A percentile compares a stretch with the other conserved stretches of the same genome.
Evolutionary conservation across 768 basidiomycete species (phyloP).

Genomic region (Lentinus tigrinus): DNA sequence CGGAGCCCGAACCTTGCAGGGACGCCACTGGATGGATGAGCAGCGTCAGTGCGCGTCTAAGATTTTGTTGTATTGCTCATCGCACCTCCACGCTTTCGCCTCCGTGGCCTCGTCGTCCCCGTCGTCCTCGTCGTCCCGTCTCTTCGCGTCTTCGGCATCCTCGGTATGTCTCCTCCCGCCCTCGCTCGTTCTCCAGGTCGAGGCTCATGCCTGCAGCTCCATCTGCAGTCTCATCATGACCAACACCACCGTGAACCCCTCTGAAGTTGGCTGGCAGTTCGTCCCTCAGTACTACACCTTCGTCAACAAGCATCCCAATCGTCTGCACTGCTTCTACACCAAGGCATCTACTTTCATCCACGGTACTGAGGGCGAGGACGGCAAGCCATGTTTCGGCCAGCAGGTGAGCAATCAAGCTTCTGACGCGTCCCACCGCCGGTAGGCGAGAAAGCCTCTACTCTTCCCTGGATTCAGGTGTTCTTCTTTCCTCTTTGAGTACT

Average conservation of each 20-base stretch:
- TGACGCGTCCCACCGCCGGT: not conserved
- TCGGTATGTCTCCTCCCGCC: constrained; percentile 28
- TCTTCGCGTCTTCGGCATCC: constrained; percentile 18
- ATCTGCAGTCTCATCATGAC: constrained; percentile 25
- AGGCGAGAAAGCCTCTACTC: no score
- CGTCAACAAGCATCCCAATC: constrained; percentile 95
- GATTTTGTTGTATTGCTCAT: constrained; percentile 25
- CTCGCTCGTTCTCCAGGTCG: constrained; percentile 21
- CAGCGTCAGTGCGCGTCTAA: constrained; percentile 25
- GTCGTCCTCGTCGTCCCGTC: constrained; percentile 14
- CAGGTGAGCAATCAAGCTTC: constrained; percentile 55
- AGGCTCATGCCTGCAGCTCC: not conserved
- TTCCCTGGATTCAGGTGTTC: no score
- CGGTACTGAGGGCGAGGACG: constrained; percentile 95
- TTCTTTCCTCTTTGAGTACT: no score
- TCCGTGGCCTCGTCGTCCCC: constrained; percentile 29
- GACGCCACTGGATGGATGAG: no score
- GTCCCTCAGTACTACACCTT: constrained; percentile 99
- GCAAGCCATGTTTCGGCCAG: constrained; percentile 86
- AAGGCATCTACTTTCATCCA: constrained; percentile 97
- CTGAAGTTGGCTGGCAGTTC: constrained; percentile 99
- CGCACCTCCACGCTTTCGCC: constrained; percentile 23
- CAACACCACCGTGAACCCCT: constrained; percentile 61
- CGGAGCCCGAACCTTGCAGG: constrained; percentile 6
- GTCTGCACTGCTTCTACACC: constrained; percentile 98